These are phyloP conservation scores for Mycena citricolor DNA, from an alignment of 1,284 basidiomycete genomes.

Conservation along the genomic window DNA sequence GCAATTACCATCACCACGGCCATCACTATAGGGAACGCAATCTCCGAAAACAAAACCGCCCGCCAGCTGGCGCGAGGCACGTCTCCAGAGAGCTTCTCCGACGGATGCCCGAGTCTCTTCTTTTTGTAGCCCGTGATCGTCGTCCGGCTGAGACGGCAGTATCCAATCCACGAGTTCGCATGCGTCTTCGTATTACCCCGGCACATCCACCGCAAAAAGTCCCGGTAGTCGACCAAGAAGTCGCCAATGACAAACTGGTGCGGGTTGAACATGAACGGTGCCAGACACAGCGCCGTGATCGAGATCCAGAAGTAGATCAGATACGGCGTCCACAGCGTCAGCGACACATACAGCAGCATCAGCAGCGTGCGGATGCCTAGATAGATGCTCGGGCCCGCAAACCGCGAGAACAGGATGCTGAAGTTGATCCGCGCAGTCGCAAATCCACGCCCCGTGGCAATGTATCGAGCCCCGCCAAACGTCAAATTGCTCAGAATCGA, in stretches of 20 bases:
- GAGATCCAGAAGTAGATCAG: slow-evolving; percentile 97
- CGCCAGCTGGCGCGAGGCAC: slow-evolving; percentile 90
- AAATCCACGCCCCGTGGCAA: slow-evolving; percentile 98
- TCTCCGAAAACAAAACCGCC: slow-evolving; percentile 84
- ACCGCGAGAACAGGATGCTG: slow-evolving; percentile 91
- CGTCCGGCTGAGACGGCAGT: slow-evolving; percentile 91
- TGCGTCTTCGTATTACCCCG: slow-evolving; percentile 95
- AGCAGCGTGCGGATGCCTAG: slow-evolving; percentile 89
- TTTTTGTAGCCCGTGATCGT: slow-evolving; percentile 98
- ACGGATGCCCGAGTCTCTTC: slow-evolving; percentile 91
- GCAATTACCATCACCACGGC: slow-evolving; percentile 84
- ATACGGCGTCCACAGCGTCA: slow-evolving; percentile 87
- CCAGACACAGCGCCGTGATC: slow-evolving; percentile 82
- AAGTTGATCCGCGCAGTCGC: slow-evolving; percentile 93
- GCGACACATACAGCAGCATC: slow-evolving; percentile 87
- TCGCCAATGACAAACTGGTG: slow-evolving; percentile 95
- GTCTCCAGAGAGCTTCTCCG: slow-evolving; percentile 91
- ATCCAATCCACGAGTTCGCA: slow-evolving; percentile 96
- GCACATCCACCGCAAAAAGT: slow-evolving; percentile 97
- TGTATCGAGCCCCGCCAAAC: slow-evolving; percentile 94
- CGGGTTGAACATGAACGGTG: slow-evolving; percentile 96
- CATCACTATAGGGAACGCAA: slow-evolving; percentile 82
- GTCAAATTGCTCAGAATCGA: slow-evolving; percentile 94
- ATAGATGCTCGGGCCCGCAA: slow-evolving; percentile 96
- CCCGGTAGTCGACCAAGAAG: slow-evolving; percentile 96